Percentiles rank a stretch among this genome's conserved stretches.
Evolutionary conservation across 768 basidiomycete genomes (phyloP).

Genomic region (Xanthoconium purpureum): DNA sequence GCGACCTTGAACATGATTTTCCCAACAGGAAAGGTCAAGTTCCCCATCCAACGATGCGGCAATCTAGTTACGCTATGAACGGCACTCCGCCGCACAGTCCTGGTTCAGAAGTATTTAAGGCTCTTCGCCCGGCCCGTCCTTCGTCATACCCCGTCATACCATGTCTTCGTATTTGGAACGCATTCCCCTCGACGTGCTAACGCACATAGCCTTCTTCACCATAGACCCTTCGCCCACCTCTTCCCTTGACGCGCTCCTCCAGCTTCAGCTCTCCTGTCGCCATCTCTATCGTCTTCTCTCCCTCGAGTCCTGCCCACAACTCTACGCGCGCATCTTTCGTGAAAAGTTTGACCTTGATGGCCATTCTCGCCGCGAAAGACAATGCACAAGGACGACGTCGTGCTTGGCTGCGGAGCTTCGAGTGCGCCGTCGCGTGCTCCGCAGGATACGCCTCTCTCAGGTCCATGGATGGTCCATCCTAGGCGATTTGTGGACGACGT

Average conservation of each 20-base stretch:
- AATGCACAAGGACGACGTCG: slow-evolving; percentile 37
- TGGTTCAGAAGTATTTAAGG: slow-evolving; percentile 26
- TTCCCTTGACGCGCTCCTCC: slow-evolving; percentile 41
- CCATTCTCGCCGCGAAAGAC: slow-evolving; percentile 17
- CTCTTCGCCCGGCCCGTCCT: slow-evolving; percentile 6
- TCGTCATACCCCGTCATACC: slow-evolving; percentile 16
- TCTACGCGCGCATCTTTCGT: slow-evolving; percentile 55
- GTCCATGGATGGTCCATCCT: slow-evolving; percentile 30
- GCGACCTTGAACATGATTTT: slow-evolving; percentile 33
- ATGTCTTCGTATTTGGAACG: slow-evolving; percentile 48
- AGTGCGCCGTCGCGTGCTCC: slow-evolving; percentile 45
- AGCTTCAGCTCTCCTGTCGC: slow-evolving; percentile 46
- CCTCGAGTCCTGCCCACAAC: slow-evolving; percentile 43
- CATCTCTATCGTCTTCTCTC: slow-evolving; percentile 43
- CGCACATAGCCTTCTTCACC: slow-evolving; percentile 49
- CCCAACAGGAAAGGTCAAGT: slow-evolving; percentile 35
- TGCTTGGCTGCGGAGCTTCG: slow-evolving; percentile 48
- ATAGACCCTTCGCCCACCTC: slow-evolving; percentile 38
- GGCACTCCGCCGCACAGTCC: slow-evolving; percentile 30
- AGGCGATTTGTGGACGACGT: slow-evolving; percentile 54
- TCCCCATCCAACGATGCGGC: slow-evolving; percentile 32
- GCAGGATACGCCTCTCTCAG: slow-evolving; percentile 39
- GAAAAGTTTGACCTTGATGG: slow-evolving; percentile 45
- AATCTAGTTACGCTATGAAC: slow-evolving; percentile 34
- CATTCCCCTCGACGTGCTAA: slow-evolving; percentile 56